phyloP scores from a whole-genome alignment of 495 filamentous ascomycete species.

The Penicillium robsamsonii region DNA sequence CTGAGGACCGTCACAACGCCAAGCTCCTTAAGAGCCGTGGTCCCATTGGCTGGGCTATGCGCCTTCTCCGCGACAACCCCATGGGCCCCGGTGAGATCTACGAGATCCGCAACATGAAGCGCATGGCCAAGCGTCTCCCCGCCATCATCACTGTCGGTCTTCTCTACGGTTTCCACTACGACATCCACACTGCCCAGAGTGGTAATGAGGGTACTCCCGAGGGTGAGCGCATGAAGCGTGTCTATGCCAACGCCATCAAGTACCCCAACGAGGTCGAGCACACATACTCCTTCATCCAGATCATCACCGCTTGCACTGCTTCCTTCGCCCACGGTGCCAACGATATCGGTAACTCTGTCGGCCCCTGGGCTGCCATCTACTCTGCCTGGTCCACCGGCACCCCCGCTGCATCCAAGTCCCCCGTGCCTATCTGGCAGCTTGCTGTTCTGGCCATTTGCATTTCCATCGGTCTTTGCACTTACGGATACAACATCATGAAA shows the following conservation, averaged over 20 bases:
- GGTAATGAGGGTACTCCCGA: conserved; percentile 65
- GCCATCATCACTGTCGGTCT: conserved; percentile 53
- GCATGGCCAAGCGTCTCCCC: conserved; percentile 57
- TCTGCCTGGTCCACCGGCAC: conserved; percentile 59
- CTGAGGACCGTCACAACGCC: conserved; percentile 48
- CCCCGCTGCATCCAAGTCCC: conserved; percentile 45
- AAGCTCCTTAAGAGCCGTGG: conserved; percentile 56
- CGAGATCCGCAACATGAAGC: conserved; percentile 62
- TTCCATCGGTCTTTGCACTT: conserved; percentile 58
- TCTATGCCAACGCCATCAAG: conserved; percentile 57
- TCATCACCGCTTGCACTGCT: conserved; percentile 70
- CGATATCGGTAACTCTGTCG: conserved; percentile 75
- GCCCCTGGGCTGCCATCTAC: conserved; percentile 70
- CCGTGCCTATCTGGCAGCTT: conserved; percentile 60
- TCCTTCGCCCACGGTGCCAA: conserved; percentile 82
- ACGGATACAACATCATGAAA: conserved; percentile 71
- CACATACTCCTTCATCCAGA: conserved; percentile 71
- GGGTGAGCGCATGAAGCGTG: conserved; percentile 59
- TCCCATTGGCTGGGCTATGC: conserved; percentile 71
- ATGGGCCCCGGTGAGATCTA: conserved; percentile 66
- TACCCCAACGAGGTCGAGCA: conserved; percentile 77
- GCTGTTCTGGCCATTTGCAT: conserved; percentile 53
- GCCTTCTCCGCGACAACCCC: conserved; percentile 64
- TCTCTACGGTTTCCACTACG: conserved; percentile 69
- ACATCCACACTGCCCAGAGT: conserved; percentile 67